phyloP scores from a whole-genome alignment of 768 basidiomycete species.

The Pleurotus tuber-regium region DNA sequence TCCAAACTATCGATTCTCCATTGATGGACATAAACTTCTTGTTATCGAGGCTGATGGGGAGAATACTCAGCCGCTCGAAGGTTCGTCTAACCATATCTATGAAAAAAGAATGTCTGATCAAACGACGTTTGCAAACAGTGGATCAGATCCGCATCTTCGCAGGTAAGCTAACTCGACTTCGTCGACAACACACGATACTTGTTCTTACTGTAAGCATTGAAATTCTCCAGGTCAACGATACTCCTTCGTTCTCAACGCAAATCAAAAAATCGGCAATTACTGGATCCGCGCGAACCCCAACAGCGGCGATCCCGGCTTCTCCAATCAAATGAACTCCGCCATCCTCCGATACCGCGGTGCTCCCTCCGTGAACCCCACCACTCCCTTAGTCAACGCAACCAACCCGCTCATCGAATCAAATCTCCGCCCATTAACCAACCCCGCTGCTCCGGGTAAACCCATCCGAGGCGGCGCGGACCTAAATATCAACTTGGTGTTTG shows the following conservation, averaged over 20 bases:
- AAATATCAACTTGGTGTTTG: slow-evolving; percentile 19
- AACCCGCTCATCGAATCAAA: slow-evolving; percentile 28
- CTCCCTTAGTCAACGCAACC: slow-evolving; percentile 7
- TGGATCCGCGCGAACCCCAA: slow-evolving; percentile 33
- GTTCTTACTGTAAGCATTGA: too few relatives aligned
- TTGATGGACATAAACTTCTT: slow-evolving; percentile 26
- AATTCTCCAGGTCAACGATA: slow-evolving; percentile 39
- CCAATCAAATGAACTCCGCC: slow-evolving; percentile 32
- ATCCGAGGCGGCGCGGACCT: slow-evolving; percentile 25
- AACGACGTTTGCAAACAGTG: slow-evolving; percentile 16
- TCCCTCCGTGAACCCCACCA: slow-evolving; percentile 24
- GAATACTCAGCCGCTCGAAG: slow-evolving; percentile 20
- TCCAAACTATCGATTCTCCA: slow-evolving; percentile 22
- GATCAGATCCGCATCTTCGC: slow-evolving; percentile 19
- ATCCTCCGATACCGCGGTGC: slow-evolving; percentile 39
- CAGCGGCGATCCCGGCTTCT: slow-evolving; percentile 22
- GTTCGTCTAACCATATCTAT: slow-evolving; percentile 25
- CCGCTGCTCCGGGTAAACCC: slow-evolving; percentile 22
- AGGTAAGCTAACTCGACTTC: neutral
- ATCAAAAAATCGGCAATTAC: slow-evolving; percentile 41
- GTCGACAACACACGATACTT: neutral
- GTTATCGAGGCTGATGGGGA: slow-evolving; percentile 36
- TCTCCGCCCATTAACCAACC: slow-evolving; percentile 17
- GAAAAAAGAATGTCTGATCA: slow-evolving; percentile 27
- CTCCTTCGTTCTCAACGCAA: slow-evolving; percentile 36